Evolutionary conservation across 208 protist species (phyloP).

Genomic region (Wallacemonas sp.): DNA sequence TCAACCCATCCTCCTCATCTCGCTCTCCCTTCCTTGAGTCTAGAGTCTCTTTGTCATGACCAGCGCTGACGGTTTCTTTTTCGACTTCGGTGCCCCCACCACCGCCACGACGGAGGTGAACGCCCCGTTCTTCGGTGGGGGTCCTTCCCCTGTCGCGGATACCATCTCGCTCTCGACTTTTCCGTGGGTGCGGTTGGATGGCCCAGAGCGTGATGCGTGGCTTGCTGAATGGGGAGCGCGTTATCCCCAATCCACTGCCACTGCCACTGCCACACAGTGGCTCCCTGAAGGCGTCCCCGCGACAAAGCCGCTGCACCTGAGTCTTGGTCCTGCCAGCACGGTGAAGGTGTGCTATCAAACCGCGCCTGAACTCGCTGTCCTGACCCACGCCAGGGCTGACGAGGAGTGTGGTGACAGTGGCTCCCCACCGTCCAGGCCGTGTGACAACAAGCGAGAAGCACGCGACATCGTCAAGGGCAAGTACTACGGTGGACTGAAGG

Average conservation of each 20-base stretch:
- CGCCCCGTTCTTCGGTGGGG: not conserved
- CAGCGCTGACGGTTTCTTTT: constrained; percentile 38
- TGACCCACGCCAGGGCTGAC: constrained; percentile 17
- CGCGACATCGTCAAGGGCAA: constrained; percentile 83
- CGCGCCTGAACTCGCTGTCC: constrained; percentile 24
- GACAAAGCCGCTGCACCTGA: not conserved
- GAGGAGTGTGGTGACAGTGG: not conserved
- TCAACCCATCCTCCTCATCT: too few relatives aligned
- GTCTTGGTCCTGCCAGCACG: not conserved
- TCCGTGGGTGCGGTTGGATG: constrained; percentile 1
- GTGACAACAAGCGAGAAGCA: constrained; percentile 18
- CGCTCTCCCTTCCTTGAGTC: too few relatives aligned
- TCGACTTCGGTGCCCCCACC: constrained; percentile 29
- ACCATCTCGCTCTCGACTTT: not conserved
- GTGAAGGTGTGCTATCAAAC: constrained; percentile 33
- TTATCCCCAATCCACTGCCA: not conserved
- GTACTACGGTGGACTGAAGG: constrained; percentile 89
- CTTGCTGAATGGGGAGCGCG: constrained; percentile 1
- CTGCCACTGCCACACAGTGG: too few relatives aligned
- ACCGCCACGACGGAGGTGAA: not conserved
- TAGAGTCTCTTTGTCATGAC: not conserved
- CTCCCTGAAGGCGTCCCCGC: too few relatives aligned
- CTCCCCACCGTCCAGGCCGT: not conserved
- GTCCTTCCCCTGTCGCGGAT: not conserved
- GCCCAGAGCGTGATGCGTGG: not conserved